phyloP scores from a whole-genome alignment of 139 green algal genomes.

The Chlorella ohadii region DNA sequence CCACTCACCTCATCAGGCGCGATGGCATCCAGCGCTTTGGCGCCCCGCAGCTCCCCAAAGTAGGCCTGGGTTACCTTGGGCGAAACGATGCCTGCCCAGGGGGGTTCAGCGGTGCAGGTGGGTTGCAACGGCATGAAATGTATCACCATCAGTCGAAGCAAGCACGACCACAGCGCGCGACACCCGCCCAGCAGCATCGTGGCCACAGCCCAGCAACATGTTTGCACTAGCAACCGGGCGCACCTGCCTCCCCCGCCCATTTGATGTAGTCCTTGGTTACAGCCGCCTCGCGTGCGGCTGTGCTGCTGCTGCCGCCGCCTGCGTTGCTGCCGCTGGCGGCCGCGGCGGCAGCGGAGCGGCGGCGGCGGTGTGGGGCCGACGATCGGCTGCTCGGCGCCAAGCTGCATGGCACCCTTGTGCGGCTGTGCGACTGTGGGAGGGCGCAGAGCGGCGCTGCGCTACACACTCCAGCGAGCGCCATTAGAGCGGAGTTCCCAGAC shows the following conservation, averaged over 20 bases:
- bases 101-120: not conserved
- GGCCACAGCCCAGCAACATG: too few species aligned
- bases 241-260: conserved; percentile 9
- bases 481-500: too few species aligned
- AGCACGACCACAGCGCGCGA: too few species aligned
- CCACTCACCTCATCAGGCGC: conserved; percentile 45
- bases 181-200: too few species aligned
- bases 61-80: conserved; percentile 40
- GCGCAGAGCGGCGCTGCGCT: too few species aligned
- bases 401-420: not conserved
- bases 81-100: conserved; percentile 28
- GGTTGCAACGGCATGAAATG: too few species aligned
- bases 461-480: too few species aligned
- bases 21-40: conserved; percentile 50
- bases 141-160: too few species aligned
- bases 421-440: too few species aligned
- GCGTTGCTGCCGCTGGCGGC: not conserved
- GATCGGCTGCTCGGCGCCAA: not conserved
- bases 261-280: conserved; percentile 20
- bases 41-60: conserved; percentile 44
- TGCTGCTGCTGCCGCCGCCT: not conserved
- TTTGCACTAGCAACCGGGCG: not conserved
- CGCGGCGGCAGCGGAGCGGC: not conserved
- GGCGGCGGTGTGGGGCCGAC: not conserved
- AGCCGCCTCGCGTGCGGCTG: not conserved